phyloP scores from a whole-genome alignment of 2,329 filamentous ascomycete species.

The Cercospora sesami region DNA sequence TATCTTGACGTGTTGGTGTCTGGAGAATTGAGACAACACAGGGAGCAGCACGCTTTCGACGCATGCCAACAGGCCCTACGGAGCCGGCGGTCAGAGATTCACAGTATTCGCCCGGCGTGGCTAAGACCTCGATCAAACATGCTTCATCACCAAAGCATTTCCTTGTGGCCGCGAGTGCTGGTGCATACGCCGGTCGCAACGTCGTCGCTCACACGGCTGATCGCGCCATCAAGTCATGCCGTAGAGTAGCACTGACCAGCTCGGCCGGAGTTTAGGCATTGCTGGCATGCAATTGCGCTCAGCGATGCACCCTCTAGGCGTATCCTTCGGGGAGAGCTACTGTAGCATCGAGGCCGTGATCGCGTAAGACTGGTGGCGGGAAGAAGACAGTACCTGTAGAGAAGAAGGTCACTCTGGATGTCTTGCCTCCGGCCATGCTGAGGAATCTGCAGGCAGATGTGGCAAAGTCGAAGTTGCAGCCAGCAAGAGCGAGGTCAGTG shows the following conservation, averaged over 20 bases:
- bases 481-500: not conserved
- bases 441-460: not conserved
- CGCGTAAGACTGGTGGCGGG: not conserved
- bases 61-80: not conserved
- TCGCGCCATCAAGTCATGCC: not conserved
- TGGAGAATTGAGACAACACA: not conserved
- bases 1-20: constrained; percentile 7
- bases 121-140: not conserved
- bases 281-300: not conserved
- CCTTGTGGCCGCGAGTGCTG: not conserved
- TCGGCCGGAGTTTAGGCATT: not conserved
- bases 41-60: not conserved
- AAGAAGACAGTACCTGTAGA: not conserved
- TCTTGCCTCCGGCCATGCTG: not conserved
- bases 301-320: not conserved
- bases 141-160: not conserved
- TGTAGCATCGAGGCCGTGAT: not conserved
- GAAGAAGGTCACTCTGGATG: not conserved
- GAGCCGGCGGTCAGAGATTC: not conserved
- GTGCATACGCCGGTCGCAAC: not conserved
- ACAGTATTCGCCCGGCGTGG: not conserved
- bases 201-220: not conserved
- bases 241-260: not conserved
- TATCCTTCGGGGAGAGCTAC: not conserved
- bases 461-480: not conserved